Evolutionary conservation across 129 eudicot genomes (phyloP).

Genomic region (Rutidosis leptorrhynchoides): DNA sequence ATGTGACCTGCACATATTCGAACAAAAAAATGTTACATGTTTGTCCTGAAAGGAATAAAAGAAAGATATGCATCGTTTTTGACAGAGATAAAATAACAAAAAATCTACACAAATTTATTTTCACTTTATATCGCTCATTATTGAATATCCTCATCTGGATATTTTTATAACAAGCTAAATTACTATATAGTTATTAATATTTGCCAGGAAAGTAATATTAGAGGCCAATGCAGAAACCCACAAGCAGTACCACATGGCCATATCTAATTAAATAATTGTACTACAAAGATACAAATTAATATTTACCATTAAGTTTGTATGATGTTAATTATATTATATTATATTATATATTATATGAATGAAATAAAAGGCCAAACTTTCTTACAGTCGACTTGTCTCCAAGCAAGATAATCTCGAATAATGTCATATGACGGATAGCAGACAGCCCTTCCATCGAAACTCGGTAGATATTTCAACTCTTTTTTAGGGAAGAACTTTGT

Average conservation of each 20-base stretch:
- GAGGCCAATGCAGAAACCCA: too few species aligned
- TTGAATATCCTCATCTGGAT: too few species aligned
- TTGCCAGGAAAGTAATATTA: too few species aligned
- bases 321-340: background rate
- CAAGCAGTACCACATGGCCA: too few species aligned
- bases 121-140: background rate
- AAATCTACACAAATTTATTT: background rate
- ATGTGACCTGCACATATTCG: conserved; percentile 64
- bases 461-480: conserved; percentile 60
- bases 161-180: too few species aligned
- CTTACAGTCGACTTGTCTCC: conserved; percentile 99
- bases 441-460: conserved; percentile 95
- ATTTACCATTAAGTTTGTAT: background rate
- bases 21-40: background rate
- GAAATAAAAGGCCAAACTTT: background rate
- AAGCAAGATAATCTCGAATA: conserved; percentile 81
- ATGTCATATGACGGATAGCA: conserved; percentile 74
- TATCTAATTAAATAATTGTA: too few species aligned
- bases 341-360: too few species aligned
- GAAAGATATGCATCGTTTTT: background rate
- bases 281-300: too few species aligned
- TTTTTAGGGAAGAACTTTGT: conserved; percentile 53
- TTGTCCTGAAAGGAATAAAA: background rate
- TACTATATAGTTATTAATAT: too few species aligned
- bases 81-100: background rate